Evolutionary conservation across 2,329 filamentous ascomycete species (phyloP).

Genomic region (Mycocentrospora acerina): DNA sequence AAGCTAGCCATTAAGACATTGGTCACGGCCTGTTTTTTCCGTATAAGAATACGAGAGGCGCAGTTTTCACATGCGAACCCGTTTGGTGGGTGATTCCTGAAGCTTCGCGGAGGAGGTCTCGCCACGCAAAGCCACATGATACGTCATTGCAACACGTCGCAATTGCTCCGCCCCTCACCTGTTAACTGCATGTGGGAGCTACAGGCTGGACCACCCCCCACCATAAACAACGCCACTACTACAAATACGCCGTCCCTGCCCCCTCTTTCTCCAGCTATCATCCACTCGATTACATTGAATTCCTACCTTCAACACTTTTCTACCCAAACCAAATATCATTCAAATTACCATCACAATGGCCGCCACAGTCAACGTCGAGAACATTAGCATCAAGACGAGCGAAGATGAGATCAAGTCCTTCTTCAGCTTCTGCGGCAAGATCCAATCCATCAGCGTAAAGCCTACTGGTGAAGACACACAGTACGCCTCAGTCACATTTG

Average conservation of each 20-base stretch:
- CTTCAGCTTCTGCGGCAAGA: conserved; percentile 97
- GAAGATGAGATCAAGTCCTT: conserved; percentile 95
- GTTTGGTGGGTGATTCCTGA: conserved; percentile 16
- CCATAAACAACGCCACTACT: conserved; percentile 12
- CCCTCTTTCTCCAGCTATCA: neutral
- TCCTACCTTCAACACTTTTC: neutral
- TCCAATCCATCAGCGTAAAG: conserved; percentile 77
- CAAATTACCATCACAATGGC: conserved; percentile 44
- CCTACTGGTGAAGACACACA: conserved; percentile 65
- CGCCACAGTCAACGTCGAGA: conserved; percentile 81
- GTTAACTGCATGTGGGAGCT: too few relatives aligned
- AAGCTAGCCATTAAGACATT: too few relatives aligned
- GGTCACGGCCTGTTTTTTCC: too few relatives aligned
- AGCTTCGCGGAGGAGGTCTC: conserved; percentile 15
- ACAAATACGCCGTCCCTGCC: conserved; percentile 9
- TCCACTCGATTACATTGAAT: conserved; percentile 3
- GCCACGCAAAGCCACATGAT: conserved; percentile 2
- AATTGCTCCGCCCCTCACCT: conserved; percentile 17
- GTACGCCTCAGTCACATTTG: conserved; percentile 89
- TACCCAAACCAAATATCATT: neutral
- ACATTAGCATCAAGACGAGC: conserved; percentile 78
- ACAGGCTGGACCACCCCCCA: conserved; percentile 4
- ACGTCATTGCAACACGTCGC: conserved; percentile 1
- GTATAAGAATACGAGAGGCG: neutral
- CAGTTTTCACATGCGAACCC: conserved; percentile 12